Base-by-base conservation (phyloP, 768 basidiomycete species). In the Termitomyces sp. region DNA sequence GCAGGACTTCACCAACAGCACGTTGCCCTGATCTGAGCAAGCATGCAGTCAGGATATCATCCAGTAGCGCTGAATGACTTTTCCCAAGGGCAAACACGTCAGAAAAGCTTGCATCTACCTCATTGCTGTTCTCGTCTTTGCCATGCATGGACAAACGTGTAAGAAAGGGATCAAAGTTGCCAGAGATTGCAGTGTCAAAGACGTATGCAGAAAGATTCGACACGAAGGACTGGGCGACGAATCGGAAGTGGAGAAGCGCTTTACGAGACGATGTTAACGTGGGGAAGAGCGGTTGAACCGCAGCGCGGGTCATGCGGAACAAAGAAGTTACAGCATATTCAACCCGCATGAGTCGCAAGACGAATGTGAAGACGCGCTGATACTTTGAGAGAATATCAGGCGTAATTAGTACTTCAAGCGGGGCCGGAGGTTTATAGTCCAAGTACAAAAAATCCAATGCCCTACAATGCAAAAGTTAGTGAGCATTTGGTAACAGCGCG, bases 391-490 rank as follows among this genome's bases (percentile, higher is more conserved):
- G 71, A 33, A 89, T 80, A 5, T 82, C 77, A 1, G 82, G 76
- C 2, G 91, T 84, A 33, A 96, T 88, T 10, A 96, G 68, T 12
- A 86, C 79, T 46, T 86, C 83, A 39, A 96, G 74, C 0, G 92
- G 83, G n/a, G 79, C 78, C 1, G 93, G 91, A n/a, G 91, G 87
- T 64, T 89, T 89, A 70, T 96, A 96, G 62, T 93, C 86, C 76
- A 96, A 86, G 67, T 91, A 92, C 14, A 96, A 73, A 67, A 95
- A 96, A 69, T 95, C 94, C 43, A 96, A 69, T 7, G 94, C 93
- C 69, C 91, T 92, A 62, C 5, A 20, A 52, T 63, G 30, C 32
- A 49, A 61, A 33, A 27, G n/a, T 55, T 20, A 50, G 47, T 47
- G 60, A 54, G 49, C 20, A 34, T 68, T 10, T 13, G 6, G 5